Conservation (phyloP, 768 basidiomycete genomes). For the Podaxis sp. region DNA sequence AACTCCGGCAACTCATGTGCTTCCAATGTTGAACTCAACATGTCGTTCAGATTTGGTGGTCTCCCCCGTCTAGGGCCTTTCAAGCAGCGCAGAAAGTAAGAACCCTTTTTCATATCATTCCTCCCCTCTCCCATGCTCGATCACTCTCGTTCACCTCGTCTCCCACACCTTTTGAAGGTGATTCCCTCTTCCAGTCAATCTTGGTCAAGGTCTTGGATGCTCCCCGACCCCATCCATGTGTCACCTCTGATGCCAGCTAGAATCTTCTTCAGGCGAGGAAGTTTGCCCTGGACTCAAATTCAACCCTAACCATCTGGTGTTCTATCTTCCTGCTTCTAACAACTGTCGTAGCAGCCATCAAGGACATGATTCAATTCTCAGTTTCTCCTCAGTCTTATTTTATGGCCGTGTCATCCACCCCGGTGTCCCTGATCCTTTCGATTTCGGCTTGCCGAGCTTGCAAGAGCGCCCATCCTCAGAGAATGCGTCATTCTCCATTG, state of each 20-base stretch:
- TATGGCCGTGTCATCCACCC: constrained; percentile 67
- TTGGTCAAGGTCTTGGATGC: constrained; percentile 45
- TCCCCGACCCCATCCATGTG: constrained; percentile 28
- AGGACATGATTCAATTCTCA: constrained; percentile 62
- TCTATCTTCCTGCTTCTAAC: constrained; percentile 52
- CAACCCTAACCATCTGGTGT: constrained; percentile 55
- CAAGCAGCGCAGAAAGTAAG: constrained; percentile 21
- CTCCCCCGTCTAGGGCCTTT: constrained; percentile 28
- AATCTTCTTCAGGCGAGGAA: constrained; percentile 39
- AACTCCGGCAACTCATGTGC: constrained; percentile 35
- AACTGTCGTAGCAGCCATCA: constrained; percentile 37
- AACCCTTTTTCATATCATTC: constrained; percentile 74
- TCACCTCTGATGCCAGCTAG: constrained; percentile 39
- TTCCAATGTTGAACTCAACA: constrained; percentile 68
- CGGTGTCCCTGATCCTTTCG: constrained; percentile 77
- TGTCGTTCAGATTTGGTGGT: constrained; percentile 76
- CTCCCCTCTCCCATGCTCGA: constrained; percentile 53
- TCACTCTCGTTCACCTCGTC: constrained; percentile 46
- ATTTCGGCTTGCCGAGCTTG: constrained; percentile 58
- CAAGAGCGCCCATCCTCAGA: constrained; percentile 59
- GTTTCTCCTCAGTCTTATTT: constrained; percentile 79
- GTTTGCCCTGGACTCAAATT: constrained; percentile 75
- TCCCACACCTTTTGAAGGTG: constrained; percentile 42
- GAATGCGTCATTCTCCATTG: constrained; percentile 55
- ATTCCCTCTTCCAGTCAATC: constrained; percentile 55